Percentiles rank a stretch among this genome's conserved stretches.
These are phyloP conservation scores for Mortierella claussenii DNA, from an alignment of 192 early-diverging fungal species.

Conservation along the genomic window DNA sequence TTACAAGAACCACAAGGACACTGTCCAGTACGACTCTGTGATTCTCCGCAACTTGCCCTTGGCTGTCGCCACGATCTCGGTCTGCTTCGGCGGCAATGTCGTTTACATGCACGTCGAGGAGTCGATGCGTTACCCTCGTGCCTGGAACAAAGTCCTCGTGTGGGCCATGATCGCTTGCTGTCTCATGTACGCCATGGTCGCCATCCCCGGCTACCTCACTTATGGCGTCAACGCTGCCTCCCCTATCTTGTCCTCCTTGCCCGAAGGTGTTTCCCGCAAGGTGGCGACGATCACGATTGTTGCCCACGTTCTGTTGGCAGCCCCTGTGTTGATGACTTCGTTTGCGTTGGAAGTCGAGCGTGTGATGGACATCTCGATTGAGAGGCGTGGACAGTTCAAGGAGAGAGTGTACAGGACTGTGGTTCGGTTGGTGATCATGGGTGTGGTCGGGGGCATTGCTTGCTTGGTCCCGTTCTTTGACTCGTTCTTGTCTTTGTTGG, in stretches of 20 bases:
- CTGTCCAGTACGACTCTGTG: conserved; percentile 51
- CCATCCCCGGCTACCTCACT: conserved; percentile 68
- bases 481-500: conserved; percentile 68
- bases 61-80: conserved; percentile 71
- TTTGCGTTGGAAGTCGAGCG: conserved; percentile 72
- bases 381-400: conserved; percentile 32
- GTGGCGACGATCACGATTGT: conserved; percentile 70
- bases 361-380: conserved; percentile 56
- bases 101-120: conserved; percentile 78
- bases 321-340: conserved; percentile 73
- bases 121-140: conserved; percentile 66
- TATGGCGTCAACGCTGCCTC: conserved; percentile 66
- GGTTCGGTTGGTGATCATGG: conserved; percentile 60
- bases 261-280: conserved; percentile 57
- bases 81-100: conserved; percentile 77
- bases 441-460: conserved; percentile 52
- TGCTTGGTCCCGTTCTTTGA: conserved; percentile 68
- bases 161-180: conserved; percentile 65
- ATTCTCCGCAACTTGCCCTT: conserved; percentile 65
- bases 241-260: conserved; percentile 69
- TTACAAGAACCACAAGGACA: conserved; percentile 54
- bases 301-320: conserved; percentile 71
- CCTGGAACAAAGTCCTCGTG: conserved; percentile 66
- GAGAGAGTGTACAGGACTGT: conserved; percentile 57
- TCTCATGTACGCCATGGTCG: conserved; percentile 71